These are phyloP conservation scores for Porpolomopsis calyptriformis DNA, from an alignment of 768 basidiomycete species.

Conservation along the genomic window DNA sequence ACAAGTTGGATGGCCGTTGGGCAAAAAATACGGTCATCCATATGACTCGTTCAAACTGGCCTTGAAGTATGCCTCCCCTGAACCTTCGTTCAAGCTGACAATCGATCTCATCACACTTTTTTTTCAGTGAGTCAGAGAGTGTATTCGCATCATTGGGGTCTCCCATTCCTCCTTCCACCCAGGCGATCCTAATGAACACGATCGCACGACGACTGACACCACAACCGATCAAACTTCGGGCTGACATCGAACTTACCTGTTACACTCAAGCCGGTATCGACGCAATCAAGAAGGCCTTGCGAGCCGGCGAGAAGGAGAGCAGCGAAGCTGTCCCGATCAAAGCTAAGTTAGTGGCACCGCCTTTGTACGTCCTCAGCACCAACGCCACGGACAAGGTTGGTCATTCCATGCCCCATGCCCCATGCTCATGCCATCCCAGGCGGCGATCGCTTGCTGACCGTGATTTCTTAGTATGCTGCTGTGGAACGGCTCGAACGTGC, in stretches of 20 bases:
- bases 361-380: conserved; percentile 88
- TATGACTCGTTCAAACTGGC: conserved; percentile 98
- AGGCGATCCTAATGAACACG: conserved; percentile 58
- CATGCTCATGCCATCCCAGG: no score
- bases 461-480: conserved; percentile 54
- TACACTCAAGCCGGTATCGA: conserved; percentile 94
- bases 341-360: conserved; percentile 92
- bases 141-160: conserved; percentile 68
- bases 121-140: conserved; percentile 40
- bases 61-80: conserved; percentile 56
- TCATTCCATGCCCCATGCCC: no score
- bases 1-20: conserved; percentile 86
- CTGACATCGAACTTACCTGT: conserved; percentile 95
- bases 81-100: background rate
- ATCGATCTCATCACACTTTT: background rate
- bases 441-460: no score
- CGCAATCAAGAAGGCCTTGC: conserved; percentile 86
- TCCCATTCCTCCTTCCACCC: conserved; percentile 45
- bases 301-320: conserved; percentile 80
- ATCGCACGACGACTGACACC: conserved; percentile 94
- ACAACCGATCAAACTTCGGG: conserved; percentile 96
- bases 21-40: conserved; percentile 84
- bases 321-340: conserved; percentile 94
- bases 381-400: conserved; percentile 92
- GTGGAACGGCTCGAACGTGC: conserved; percentile 91